Evolutionary conservation across 345 rosid genomes (phyloP), one percentile per base, ranked within the genome.

Genomic region (Melaleuca alternifolia): DNA sequence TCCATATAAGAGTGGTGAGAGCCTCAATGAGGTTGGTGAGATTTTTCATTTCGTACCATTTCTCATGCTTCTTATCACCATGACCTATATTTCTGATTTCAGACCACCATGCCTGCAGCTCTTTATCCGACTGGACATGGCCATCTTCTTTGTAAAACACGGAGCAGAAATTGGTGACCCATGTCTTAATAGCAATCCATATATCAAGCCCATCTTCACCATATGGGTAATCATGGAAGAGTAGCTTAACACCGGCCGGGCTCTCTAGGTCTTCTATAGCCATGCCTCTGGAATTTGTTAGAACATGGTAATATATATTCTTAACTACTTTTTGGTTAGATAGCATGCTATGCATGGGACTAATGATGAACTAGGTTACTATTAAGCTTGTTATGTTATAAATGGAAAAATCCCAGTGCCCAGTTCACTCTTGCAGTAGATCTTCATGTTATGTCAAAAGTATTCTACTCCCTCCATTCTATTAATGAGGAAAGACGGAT

Each of bases 31-130:
- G 89, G 62, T 91, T 86, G 14, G 89, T 21, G 20, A 90, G 84
- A 44, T 82, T 86, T 88, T 83, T 87, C 91, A 94, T 89, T 50
- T 89, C 84, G 76, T 54, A 86, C 96, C 96, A 89, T 85, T 86
- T 86, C 86, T 91, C 94, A 6, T 89, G 82, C 85, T 88, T 15
- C 88, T 92, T 91, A 71, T 93, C 94, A 50, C 90, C 91, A 51
- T 94, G 96, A 12, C 96, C 95, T 21, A 89, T 87, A 14, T 92
- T 90, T 57, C 89, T 88, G 54, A 93, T 88, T 87, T 94, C 96
- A 51, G 88, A 85, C 95, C 96, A 94, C 95, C 96, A 94, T 85
- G 90, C 92, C 88, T 93, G 95, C 84, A 94, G 88, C 91, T 94
- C 95, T 54, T 41, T 56, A 53, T 94, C 95, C 6, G 89, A 84